Base-by-base conservation (phyloP, 495 filamentous ascomycete species). In the Aspergillus ostianus region DNA sequence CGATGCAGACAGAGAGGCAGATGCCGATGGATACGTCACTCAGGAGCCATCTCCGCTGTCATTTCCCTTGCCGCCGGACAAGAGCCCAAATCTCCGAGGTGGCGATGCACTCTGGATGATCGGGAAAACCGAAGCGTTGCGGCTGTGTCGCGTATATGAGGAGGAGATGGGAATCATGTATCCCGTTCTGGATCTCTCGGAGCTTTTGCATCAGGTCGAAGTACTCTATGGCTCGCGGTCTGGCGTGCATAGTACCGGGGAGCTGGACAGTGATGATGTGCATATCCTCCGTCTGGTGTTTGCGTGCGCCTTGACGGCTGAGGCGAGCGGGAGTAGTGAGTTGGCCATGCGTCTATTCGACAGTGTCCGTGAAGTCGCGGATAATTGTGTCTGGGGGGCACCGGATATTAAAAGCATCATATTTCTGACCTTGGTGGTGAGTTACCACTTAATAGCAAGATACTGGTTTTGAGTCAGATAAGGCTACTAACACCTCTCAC, bases 131-230 rank as follows among this genome's bases (percentile, higher is more conserved):
- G 90, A 96, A 64, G 86, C 91, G 51, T 65, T 90, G n/a, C 83
- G 90, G 7, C 77, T 95, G 13, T 90, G 89, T 63, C 71, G 79
- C 3, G 80, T 93, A 3, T 91, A 91, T 63, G 87, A 93, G 56
- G 90, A 95, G 67, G 92, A 94, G 70, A 87, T 94, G 72, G 89
- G 89, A 2, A 80, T 90, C 53, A 94, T 94, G 91, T 96, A 94
- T 69, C 91, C 91, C 0, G 82, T 94, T 6, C 63, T 93, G 26
- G 78, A 88, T 56, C 84, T 92, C 30, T 77, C 87, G 19, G 72
- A 78, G 57, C 72, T 90, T 6, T 77, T 89, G 49, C 71, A 73
- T 6, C 84, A 93, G 65, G 85, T 86, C 2, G 73, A 81, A 9
- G 72, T 74, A 30, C 67, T 94, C 8, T 86, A 86, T 63, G 68